These are phyloP conservation scores for Scutellaria barbata DNA, from an alignment of 257 asterid genomes.

Conservation along the genomic window DNA sequence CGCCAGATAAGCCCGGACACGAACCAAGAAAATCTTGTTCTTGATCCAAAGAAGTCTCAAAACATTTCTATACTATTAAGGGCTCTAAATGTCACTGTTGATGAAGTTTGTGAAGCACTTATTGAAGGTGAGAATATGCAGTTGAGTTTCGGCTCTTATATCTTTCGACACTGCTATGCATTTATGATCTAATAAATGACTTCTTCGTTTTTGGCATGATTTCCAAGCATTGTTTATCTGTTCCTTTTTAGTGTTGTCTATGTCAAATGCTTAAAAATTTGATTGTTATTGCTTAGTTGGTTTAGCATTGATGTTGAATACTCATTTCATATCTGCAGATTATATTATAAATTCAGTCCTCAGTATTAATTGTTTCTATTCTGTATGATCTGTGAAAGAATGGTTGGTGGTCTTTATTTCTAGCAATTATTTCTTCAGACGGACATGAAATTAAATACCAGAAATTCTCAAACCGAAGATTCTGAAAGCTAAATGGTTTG, in stretches of 20 bases:
- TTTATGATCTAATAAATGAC: neutral
- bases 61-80: slow-evolving; percentile 70
- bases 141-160: neutral
- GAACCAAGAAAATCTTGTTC: slow-evolving; percentile 60
- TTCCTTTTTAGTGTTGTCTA: neutral
- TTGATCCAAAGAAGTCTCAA: slow-evolving; percentile 83
- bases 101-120: slow-evolving; percentile 86
- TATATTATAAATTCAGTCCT: neutral
- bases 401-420: neutral
- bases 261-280: neutral
- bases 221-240: neutral
- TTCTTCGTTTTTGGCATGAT: neutral
- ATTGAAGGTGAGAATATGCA: slow-evolving; percentile 55
- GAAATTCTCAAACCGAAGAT: neutral
- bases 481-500: neutral
- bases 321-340: neutral
- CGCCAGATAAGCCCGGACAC: slow-evolving; percentile 36
- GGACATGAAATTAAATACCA: too few species aligned
- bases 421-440: slow-evolving; percentile 14
- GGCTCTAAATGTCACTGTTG: slow-evolving; percentile 73
- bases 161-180: neutral
- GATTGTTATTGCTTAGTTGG: neutral
- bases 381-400: slow-evolving; percentile 11
- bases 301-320: neutral
- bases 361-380: slow-evolving; percentile 26